Percentiles rank a stretch among this genome's conserved stretches.
phyloP scores from a whole-genome alignment of 2,329 filamentous ascomycete genomes.

The Fusarium beomiforme region DNA sequence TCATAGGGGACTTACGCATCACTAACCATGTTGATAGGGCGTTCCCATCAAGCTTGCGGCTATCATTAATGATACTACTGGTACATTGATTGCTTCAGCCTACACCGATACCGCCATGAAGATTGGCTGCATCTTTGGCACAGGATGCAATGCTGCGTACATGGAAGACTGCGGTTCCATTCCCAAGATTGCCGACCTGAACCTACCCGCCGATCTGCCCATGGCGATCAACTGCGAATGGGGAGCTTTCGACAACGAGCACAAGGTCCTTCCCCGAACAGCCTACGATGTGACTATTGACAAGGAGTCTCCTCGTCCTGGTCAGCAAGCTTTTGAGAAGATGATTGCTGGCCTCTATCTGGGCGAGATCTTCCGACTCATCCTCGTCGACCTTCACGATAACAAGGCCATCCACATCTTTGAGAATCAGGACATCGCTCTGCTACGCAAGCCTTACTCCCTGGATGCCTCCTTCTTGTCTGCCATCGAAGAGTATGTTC shows the following conservation, averaged over 20 bases:
- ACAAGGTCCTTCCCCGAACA: slow-evolving; percentile 85
- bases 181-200: slow-evolving; percentile 92
- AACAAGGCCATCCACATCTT: slow-evolving; percentile 81
- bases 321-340: slow-evolving; percentile 96
- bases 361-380: slow-evolving; percentile 91
- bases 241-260: slow-evolving; percentile 95
- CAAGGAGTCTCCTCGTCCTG: slow-evolving; percentile 88
- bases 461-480: slow-evolving; percentile 95
- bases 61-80: slow-evolving; percentile 97
- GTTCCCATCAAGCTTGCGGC: slow-evolving; percentile 94
- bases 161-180: slow-evolving; percentile 94
- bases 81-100: slow-evolving; percentile 93
- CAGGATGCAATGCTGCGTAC: slow-evolving; percentile 97
- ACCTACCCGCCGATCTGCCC: slow-evolving; percentile 82
- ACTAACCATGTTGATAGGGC: slow-evolving; percentile 61
- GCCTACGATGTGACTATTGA: slow-evolving; percentile 89
- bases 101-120: slow-evolving; percentile 95
- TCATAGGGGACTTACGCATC: neutral
- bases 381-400: slow-evolving; percentile 86
- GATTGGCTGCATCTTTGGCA: slow-evolving; percentile 98
- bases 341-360: slow-evolving; percentile 97
- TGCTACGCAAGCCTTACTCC: slow-evolving; percentile 86
- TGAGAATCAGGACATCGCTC: slow-evolving; percentile 80
- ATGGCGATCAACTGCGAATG: slow-evolving; percentile 99
- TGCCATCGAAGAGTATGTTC: slow-evolving; percentile 82